Conservation (phyloP, 1,284 basidiomycete species). For the Puccinia novopanici region DNA sequence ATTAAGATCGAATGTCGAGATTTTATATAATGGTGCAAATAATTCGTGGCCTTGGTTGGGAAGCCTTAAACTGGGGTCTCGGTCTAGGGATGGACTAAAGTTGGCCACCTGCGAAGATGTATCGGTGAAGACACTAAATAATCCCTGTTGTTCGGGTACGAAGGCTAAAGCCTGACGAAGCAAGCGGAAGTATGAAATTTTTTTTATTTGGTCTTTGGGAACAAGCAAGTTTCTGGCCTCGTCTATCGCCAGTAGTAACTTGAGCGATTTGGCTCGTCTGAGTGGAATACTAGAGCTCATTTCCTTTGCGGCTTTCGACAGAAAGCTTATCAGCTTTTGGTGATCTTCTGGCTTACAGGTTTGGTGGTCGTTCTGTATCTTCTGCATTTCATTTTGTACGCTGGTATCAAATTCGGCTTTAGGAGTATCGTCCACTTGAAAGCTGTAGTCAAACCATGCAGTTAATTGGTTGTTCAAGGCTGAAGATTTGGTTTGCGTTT, state of each 20-base stretch:
- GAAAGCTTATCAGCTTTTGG: background rate
- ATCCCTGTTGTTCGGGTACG: background rate
- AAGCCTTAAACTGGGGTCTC: slow-evolving; percentile 2
- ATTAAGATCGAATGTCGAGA: slow-evolving; percentile 13
- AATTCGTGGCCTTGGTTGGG: background rate
- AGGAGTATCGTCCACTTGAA: background rate
- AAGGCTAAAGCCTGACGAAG: background rate
- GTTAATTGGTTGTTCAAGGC: background rate
- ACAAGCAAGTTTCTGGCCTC: background rate
- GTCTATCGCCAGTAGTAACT: slow-evolving; percentile 10
- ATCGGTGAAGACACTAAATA: slow-evolving; percentile 10
- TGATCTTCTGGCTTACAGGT: no score
- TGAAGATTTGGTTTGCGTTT: background rate
- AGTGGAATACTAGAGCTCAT: background rate
- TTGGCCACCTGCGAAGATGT: slow-evolving; percentile 6
- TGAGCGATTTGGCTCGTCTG: background rate
- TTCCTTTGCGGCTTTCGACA: background rate
- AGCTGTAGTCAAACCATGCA: background rate
- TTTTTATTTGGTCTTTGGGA: no score
- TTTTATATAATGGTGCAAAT: slow-evolving; percentile 10
- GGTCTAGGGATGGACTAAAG: background rate
- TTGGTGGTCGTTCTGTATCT: background rate
- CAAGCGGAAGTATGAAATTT: background rate
- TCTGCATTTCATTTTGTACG: background rate
- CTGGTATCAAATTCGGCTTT: background rate